These are phyloP conservation scores for Magnaporthiopsis incrustans DNA, from an alignment of 2,329 filamentous ascomycete species.

Conservation along the genomic window DNA sequence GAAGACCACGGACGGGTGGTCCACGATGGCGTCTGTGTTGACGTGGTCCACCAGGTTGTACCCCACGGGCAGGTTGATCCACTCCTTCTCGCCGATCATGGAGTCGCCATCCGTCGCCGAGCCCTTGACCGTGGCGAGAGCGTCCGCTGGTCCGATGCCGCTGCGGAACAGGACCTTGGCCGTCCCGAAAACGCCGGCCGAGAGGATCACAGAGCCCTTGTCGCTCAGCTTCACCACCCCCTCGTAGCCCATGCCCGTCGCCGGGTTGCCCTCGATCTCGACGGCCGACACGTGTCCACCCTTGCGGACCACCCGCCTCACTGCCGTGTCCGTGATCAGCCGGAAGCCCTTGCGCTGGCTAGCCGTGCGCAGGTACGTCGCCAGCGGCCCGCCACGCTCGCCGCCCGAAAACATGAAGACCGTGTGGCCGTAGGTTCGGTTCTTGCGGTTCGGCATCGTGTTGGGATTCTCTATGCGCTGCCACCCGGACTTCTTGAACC, in stretches of 20 bases:
- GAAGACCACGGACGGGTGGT: constrained; percentile 39
- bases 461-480: constrained; percentile 47
- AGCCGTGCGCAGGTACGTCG: constrained; percentile 54
- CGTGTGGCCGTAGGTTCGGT: constrained; percentile 50
- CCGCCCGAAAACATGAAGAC: constrained; percentile 57
- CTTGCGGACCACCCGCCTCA: constrained; percentile 49
- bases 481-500: constrained; percentile 54
- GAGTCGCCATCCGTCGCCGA: constrained; percentile 39
- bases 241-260: constrained; percentile 41
- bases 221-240: constrained; percentile 53
- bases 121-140: constrained; percentile 43
- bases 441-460: constrained; percentile 48
- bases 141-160: constrained; percentile 56
- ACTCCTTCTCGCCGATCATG: constrained; percentile 41
- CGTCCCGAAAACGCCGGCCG: constrained; percentile 62
- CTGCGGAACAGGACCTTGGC: constrained; percentile 61
- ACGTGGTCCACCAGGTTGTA: constrained; percentile 50
- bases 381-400: constrained; percentile 56
- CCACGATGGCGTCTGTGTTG: constrained; percentile 39
- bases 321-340: constrained; percentile 51
- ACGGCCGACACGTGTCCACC: constrained; percentile 52
- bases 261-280: constrained; percentile 45
- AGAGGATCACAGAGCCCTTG: constrained; percentile 58
- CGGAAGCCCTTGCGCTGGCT: constrained; percentile 50
- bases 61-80: constrained; percentile 52